Percentiles rank a stretch among this genome's conserved stretches.
Conservation (phyloP, 2,329 filamentous ascomycete genomes). For the Curvularia lunata region DNA sequence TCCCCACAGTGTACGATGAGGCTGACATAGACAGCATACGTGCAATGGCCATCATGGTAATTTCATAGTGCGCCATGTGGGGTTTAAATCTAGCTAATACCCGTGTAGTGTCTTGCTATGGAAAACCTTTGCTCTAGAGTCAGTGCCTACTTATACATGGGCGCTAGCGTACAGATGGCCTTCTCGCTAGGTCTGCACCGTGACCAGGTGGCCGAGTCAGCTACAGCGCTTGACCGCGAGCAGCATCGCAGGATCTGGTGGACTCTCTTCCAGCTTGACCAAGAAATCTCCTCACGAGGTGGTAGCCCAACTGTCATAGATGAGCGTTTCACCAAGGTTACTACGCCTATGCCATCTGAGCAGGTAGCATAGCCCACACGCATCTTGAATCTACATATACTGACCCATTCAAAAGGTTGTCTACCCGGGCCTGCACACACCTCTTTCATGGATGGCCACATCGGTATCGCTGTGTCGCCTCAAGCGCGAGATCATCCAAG, state of each 20-base stretch:
- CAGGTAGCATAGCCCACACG: slow-evolving; percentile 28
- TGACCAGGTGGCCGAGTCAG: slow-evolving; percentile 40
- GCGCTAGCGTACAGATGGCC: slow-evolving; percentile 46
- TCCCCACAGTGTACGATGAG: slow-evolving; percentile 44
- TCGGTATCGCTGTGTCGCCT: slow-evolving; percentile 41
- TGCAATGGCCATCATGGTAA: slow-evolving; percentile 44
- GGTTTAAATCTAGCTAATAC: slow-evolving; percentile 11
- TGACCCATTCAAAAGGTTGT: slow-evolving; percentile 34
- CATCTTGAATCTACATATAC: neutral
- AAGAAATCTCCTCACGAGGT: slow-evolving; percentile 46
- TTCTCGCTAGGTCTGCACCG: slow-evolving; percentile 47
- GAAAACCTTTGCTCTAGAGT: slow-evolving; percentile 46
- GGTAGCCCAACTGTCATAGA: slow-evolving; percentile 46
- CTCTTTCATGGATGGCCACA: slow-evolving; percentile 41
- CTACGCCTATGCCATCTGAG: slow-evolving; percentile 42
- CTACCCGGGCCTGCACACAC: slow-evolving; percentile 45
- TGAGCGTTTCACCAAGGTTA: slow-evolving; percentile 41
- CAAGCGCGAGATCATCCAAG: slow-evolving; percentile 45
- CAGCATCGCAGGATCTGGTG: slow-evolving; percentile 49
- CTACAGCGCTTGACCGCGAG: slow-evolving; percentile 38
- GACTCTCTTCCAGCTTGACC: slow-evolving; percentile 46
- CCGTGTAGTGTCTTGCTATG: slow-evolving; percentile 40
- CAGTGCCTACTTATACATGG: slow-evolving; percentile 47
- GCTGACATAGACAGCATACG: slow-evolving; percentile 49
- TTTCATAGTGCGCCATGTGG: no score